A percentile compares a stretch with the other conserved stretches of the same genome.
Evolutionary conservation across 352 stramenopile species (phyloP).

Genomic region (Pythium guiyangense): DNA sequence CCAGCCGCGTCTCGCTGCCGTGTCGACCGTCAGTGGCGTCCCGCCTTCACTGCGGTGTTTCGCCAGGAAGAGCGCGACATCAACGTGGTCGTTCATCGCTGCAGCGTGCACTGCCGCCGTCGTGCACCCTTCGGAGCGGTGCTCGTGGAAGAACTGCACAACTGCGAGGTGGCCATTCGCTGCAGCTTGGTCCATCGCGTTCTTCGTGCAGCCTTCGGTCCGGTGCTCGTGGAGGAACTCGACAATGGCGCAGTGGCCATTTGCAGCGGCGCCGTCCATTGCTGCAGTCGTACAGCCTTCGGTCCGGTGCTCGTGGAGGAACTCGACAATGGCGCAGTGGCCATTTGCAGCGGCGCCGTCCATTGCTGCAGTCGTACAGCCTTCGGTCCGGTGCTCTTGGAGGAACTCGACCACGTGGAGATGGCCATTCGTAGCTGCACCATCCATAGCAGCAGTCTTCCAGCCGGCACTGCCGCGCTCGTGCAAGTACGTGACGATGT

Average conservation of each 20-base stretch:
- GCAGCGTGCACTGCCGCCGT: not conserved
- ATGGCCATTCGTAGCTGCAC: not conserved
- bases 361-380: not conserved
- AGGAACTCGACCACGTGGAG: not conserved
- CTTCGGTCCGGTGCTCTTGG: not conserved
- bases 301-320: not conserved
- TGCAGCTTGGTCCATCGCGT: not conserved
- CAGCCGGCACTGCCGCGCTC: not conserved
- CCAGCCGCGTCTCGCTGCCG: not conserved
- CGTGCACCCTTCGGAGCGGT: not conserved
- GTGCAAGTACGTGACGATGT: conserved; percentile 1
- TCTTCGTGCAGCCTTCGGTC: not conserved
- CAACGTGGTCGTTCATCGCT: not conserved
- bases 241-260: not conserved
- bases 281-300: not conserved
- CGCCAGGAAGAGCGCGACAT: not conserved
- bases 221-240: not conserved
- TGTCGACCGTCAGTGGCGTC: not conserved
- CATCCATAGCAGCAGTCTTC: not conserved
- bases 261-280: not conserved
- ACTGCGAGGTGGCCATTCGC: not conserved
- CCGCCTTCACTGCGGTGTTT: not conserved
- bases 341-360: not conserved
- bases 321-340: not conserved
- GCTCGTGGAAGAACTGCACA: not conserved